Evolutionary conservation across 768 basidiomycete species (phyloP).

Genomic region (Mycena venus): DNA sequence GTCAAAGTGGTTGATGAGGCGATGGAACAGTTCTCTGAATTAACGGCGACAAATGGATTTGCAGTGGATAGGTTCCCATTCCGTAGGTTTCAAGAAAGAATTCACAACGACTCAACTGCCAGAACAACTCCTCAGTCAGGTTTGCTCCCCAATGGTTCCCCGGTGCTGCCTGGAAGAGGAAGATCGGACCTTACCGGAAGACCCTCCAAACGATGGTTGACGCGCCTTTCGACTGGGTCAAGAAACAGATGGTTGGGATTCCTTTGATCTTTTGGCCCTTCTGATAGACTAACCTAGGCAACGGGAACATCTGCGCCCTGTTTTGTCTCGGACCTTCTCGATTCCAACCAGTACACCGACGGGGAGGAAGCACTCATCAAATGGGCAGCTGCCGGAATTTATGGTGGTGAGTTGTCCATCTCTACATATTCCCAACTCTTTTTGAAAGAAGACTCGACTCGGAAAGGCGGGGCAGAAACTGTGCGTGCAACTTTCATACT

Average conservation of each 20-base stretch:
- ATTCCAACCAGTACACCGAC: background rate
- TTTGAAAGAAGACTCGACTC: background rate
- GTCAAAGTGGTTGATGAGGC: slow-evolving; percentile 39
- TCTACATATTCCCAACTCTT: background rate
- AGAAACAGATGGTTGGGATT: slow-evolving; percentile 52
- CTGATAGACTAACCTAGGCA: slow-evolving; percentile 7
- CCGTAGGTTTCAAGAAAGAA: too few species aligned
- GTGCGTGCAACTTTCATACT: background rate
- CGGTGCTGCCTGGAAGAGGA: slow-evolving; percentile 43
- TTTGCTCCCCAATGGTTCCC: slow-evolving; percentile 50
- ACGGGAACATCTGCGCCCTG: slow-evolving; percentile 26
- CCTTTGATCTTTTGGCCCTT: background rate
- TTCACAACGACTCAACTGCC: too few species aligned
- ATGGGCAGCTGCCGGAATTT: slow-evolving; percentile 45
- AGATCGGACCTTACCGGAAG: slow-evolving; percentile 27
- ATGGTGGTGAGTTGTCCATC: slow-evolving; percentile 39
- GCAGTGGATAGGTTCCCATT: slow-evolving; percentile 46
- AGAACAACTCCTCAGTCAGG: background rate
- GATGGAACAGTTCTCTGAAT: slow-evolving; percentile 41
- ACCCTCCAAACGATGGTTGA: slow-evolving; percentile 34
- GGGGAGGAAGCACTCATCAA: slow-evolving; percentile 27
- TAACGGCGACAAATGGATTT: slow-evolving; percentile 33
- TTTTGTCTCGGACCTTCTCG: slow-evolving; percentile 29
- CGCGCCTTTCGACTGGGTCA: slow-evolving; percentile 47
- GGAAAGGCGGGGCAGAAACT: slow-evolving; percentile 31